Evolutionary conservation across 2,329 filamentous ascomycete species (phyloP).

Genomic region (Daldinia sp.): DNA sequence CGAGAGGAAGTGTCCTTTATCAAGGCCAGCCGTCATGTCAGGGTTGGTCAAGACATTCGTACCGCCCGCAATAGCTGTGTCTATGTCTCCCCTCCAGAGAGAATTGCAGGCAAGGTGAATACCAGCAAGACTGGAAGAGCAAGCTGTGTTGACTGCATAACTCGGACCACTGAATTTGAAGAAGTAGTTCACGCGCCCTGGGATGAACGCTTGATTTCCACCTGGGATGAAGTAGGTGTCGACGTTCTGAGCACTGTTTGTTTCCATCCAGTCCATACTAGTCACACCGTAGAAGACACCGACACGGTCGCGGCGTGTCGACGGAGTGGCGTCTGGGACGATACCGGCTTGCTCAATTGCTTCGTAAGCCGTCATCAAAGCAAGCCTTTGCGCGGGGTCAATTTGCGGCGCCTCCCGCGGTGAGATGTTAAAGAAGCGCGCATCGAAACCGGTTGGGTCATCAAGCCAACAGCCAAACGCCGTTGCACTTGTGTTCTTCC

Average conservation of each 20-base stretch:
- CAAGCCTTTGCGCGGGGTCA: slow-evolving; percentile 74
- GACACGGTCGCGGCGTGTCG: slow-evolving; percentile 36
- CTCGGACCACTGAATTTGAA: slow-evolving; percentile 52
- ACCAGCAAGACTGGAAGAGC: slow-evolving; percentile 47
- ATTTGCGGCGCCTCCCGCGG: slow-evolving; percentile 54
- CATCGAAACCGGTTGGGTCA: slow-evolving; percentile 43
- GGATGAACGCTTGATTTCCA: slow-evolving; percentile 51
- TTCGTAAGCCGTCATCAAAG: slow-evolving; percentile 72
- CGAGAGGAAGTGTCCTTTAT: slow-evolving; percentile 72
- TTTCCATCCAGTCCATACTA: slow-evolving; percentile 66
- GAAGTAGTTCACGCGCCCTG: slow-evolving; percentile 55
- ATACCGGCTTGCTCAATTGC: slow-evolving; percentile 72
- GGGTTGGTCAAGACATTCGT: slow-evolving; percentile 74
- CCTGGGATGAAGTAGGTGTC: slow-evolving; percentile 56
- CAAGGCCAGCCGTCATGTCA: slow-evolving; percentile 71
- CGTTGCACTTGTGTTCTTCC: slow-evolving; percentile 40
- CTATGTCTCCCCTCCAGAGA: not conserved
- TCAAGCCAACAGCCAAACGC: slow-evolving; percentile 34
- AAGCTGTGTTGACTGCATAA: slow-evolving; percentile 51
- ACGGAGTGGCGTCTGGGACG: slow-evolving; percentile 41
- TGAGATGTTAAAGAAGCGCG: slow-evolving; percentile 45
- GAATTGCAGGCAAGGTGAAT: slow-evolving; percentile 24
- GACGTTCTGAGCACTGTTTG: slow-evolving; percentile 72
- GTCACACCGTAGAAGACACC: slow-evolving; percentile 44
- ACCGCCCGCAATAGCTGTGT: slow-evolving; percentile 73